These are phyloP conservation scores for Geotrichum siamense DNA, from an alignment of 1,139 yeast species.

Conservation along the genomic window DNA sequence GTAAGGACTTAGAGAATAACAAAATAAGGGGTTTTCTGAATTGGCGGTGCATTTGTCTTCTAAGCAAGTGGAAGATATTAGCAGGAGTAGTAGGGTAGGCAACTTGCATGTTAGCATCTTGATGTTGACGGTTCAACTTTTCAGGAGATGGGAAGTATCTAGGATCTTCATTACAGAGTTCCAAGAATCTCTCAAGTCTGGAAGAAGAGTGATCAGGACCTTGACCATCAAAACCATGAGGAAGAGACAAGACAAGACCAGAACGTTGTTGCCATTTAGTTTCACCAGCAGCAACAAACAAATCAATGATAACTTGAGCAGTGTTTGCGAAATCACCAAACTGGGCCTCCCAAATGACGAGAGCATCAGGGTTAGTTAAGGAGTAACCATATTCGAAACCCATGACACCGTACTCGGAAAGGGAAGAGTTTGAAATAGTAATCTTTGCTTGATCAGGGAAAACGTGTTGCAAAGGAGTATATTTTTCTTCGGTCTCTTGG, in stretches of 20 bases:
- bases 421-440: conserved; percentile 88
- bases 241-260: conserved; percentile 89
- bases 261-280: conserved; percentile 99
- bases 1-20: conserved; percentile 86
- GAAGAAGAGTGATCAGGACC: conserved; percentile 99
- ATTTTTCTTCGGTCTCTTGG: conserved; percentile 74
- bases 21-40: conserved; percentile 91
- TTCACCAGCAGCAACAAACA: conserved; percentile 95
- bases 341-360: conserved; percentile 99
- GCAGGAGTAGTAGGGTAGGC: conserved; percentile 99
- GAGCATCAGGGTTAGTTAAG: conserved; percentile 91
- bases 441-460: conserved; percentile 75
- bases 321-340: conserved; percentile 99
- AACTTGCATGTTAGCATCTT: conserved; percentile 96
- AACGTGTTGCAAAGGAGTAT: conserved; percentile 78
- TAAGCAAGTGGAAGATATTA: conserved; percentile 88
- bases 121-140: conserved; percentile 93
- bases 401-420: conserved; percentile 98
- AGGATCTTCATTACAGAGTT: conserved; percentile 92
- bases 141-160: conserved; percentile 86
- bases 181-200: conserved; percentile 94
- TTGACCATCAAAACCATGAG: conserved; percentile 99
- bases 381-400: conserved; percentile 99
- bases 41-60: conserved; percentile 99
- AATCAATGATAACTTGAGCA: conserved; percentile 96